A percentile compares a stretch with the other conserved stretches of the same genome.
Conservation (phyloP, 371 early-diverging fungal species). For the Coemansia sp. region DNA sequence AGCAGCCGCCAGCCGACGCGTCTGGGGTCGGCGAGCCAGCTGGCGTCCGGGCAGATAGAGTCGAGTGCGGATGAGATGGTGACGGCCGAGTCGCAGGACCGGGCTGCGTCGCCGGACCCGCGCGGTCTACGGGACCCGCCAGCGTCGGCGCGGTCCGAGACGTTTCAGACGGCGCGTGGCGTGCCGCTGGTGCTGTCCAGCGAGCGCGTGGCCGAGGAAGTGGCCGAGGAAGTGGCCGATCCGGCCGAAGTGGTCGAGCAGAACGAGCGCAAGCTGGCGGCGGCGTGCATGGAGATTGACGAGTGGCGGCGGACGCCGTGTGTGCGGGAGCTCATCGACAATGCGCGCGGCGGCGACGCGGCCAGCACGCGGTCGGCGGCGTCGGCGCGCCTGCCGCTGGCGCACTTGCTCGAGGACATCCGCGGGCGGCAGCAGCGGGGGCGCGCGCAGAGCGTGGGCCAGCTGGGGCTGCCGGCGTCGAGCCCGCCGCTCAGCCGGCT, state of each 20-base stretch:
- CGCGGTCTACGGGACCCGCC: background rate
- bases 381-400: constrained; percentile 12
- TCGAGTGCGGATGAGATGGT: background rate
- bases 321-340: constrained; percentile 16
- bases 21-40: background rate
- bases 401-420: constrained; percentile 15
- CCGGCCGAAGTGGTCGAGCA: constrained; percentile 2
- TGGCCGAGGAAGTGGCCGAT: background rate
- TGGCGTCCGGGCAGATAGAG: background rate
- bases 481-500: constrained; percentile 38
- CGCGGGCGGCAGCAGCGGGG: constrained; percentile 15
- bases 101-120: background rate
- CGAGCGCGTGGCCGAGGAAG: background rate
- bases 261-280: constrained; percentile 17
- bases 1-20: constrained; percentile 10
- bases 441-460: constrained; percentile 18
- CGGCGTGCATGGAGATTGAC: constrained; percentile 31
- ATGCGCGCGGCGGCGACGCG: background rate
- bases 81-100: background rate
- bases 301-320: constrained; percentile 40
- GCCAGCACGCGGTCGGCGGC: constrained; percentile 6
- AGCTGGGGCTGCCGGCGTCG: background rate
- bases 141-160: constrained; percentile 26
- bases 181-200: constrained; percentile 12
- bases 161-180: constrained; percentile 40